Evolutionary conservation across 2,329 filamentous ascomycete species (phyloP).

Genomic region (Penicillium italicum): DNA sequence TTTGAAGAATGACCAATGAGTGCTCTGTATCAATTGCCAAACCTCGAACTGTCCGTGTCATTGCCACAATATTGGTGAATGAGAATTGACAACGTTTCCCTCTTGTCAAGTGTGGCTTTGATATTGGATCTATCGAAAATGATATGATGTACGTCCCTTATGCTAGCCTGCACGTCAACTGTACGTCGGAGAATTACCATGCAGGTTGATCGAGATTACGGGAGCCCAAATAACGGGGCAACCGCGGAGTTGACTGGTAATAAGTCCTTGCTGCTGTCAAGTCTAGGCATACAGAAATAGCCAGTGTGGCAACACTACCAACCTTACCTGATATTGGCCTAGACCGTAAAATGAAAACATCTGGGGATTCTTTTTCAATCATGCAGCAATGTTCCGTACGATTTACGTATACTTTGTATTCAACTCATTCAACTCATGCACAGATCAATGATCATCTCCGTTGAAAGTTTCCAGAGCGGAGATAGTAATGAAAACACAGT

Average conservation of each 20-base stretch:
- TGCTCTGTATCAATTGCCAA: not conserved
- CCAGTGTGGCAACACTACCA: not conserved
- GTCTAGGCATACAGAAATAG: not conserved
- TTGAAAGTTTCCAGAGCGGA: slow-evolving; percentile 11
- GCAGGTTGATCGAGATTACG: not conserved
- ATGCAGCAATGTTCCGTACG: not conserved
- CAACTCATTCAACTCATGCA: not conserved
- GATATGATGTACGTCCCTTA: not conserved
- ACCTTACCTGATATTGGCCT: not conserved
- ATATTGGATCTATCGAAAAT: slow-evolving; percentile 4
- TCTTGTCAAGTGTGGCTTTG: not conserved
- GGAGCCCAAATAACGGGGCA: not conserved
- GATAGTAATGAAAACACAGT: not conserved
- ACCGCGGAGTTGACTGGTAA: not conserved
- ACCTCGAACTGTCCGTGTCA: too few relatives aligned
- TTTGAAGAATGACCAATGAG: not conserved
- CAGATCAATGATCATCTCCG: slow-evolving; percentile 12
- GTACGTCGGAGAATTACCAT: not conserved
- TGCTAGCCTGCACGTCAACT: not conserved
- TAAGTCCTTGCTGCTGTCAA: not conserved
- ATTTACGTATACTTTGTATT: not conserved
- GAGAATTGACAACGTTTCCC: not conserved
- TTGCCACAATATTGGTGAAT: not conserved
- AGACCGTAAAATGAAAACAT: not conserved
- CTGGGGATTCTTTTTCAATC: not conserved